Percentiles rank a stretch among this genome's conserved stretches.
Conservation (phyloP, 306 rosid species). For the Amphicarpaea edgeworthii region DNA sequence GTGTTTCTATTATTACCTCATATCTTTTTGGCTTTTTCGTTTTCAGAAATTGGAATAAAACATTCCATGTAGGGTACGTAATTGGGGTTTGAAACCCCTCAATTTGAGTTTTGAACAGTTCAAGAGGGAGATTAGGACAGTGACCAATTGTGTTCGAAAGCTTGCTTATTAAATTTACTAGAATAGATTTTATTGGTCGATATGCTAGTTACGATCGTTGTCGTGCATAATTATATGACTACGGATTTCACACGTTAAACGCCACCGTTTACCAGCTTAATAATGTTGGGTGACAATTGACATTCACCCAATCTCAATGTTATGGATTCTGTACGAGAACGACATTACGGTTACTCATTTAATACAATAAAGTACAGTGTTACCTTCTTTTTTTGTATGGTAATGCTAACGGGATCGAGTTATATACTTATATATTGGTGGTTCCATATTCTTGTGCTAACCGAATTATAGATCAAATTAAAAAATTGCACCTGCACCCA, state of each 20-base stretch:
- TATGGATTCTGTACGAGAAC: background rate
- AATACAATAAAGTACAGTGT: conserved; percentile 12
- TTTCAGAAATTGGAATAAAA: background rate
- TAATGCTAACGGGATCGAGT: background rate
- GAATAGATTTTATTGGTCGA: conserved; percentile 7
- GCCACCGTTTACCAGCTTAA: background rate
- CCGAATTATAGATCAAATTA: background rate
- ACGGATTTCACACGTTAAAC: conserved; percentile 21
- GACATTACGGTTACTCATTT: conserved; percentile 10
- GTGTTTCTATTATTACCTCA: background rate
- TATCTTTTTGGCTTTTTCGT: background rate
- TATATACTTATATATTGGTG: too few species aligned
- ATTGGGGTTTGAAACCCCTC: conserved; percentile 20
- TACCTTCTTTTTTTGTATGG: background rate
- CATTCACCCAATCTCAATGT: conserved; percentile 16
- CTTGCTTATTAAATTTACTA: background rate
- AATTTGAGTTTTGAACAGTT: conserved; percentile 10
- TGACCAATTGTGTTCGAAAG: background rate
- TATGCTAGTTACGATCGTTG: conserved; percentile 19
- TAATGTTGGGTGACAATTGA: background rate
- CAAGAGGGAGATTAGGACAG: background rate
- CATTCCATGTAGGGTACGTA: background rate
- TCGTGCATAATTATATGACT: background rate
- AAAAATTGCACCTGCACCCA: too few species aligned
- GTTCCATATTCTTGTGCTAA: background rate